These are phyloP conservation scores for Trametes cinnabarina DNA, from an alignment of 768 basidiomycete genomes.

Conservation along the genomic window DNA sequence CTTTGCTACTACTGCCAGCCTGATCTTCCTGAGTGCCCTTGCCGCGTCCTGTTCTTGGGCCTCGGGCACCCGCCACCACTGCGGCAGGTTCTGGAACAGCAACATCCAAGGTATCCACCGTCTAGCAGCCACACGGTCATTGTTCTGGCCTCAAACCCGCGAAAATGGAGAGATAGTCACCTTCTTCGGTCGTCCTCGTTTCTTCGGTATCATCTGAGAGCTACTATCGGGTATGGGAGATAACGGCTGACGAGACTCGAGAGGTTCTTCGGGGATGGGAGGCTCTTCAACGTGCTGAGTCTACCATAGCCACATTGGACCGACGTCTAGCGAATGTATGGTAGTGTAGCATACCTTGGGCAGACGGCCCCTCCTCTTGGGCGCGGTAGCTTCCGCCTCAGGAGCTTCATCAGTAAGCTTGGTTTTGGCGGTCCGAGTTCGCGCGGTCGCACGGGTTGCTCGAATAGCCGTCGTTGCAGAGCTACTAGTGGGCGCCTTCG, in stretches of 20 bases:
- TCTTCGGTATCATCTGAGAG: background rate
- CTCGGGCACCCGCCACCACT: background rate
- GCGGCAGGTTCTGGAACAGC: background rate
- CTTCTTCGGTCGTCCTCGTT: background rate
- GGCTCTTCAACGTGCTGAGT: background rate
- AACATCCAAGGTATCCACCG: background rate
- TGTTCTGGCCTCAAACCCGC: too few species aligned
- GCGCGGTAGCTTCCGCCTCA: background rate
- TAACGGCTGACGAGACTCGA: background rate
- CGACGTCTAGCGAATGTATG: background rate
- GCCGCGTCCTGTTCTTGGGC: background rate
- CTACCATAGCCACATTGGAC: background rate
- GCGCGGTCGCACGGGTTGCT: conserved; percentile 6
- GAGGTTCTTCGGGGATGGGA: background rate
- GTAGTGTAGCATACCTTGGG: background rate
- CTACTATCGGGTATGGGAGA: conserved; percentile 1
- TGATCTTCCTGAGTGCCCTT: background rate
- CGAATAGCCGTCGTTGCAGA: background rate
- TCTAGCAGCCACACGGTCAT: background rate
- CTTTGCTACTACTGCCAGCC: too few species aligned
- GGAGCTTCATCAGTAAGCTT: background rate
- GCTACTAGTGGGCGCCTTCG: background rate
- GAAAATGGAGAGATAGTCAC: background rate
- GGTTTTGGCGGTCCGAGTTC: background rate
- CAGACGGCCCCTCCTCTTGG: background rate